phyloP scores from a whole-genome alignment of 805 yeast genomes.

The Candida tallmaniae region DNA sequence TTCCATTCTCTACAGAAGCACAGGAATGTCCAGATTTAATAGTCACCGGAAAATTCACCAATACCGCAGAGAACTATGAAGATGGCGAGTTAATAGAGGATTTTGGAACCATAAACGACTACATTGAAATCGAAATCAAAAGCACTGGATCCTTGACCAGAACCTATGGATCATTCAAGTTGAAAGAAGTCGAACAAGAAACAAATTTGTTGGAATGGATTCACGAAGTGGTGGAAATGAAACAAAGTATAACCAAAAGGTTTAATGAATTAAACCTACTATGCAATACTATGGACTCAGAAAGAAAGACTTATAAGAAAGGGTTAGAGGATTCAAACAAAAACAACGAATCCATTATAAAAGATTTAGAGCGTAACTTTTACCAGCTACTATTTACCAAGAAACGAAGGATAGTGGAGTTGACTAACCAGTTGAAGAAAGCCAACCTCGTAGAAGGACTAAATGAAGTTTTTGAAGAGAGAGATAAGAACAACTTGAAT shows the following conservation, averaged over 20 bases:
- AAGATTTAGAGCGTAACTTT: conserved; percentile 24
- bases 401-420: conserved; percentile 26
- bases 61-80: conserved; percentile 20
- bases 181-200: conserved; percentile 17
- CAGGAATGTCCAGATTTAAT: conserved; percentile 3
- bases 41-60: conserved; percentile 14
- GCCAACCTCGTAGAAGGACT: conserved; percentile 11
- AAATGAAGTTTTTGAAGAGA: conserved; percentile 14
- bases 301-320: conserved; percentile 5
- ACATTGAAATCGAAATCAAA: conserved; percentile 17
- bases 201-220: conserved; percentile 7
- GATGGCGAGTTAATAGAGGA: conserved; percentile 20
- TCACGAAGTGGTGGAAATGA: conserved; percentile 5
- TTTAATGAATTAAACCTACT: conserved; percentile 1
- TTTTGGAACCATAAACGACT: conserved; percentile 16
- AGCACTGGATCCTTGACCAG: conserved; percentile 21
- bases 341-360: conserved; percentile 12
- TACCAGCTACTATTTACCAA: conserved; percentile 24
- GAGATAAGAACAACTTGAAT: conserved; percentile 14
- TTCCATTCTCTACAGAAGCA: conserved; percentile 12
- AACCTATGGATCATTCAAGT: conserved; percentile 21
- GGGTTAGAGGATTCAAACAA: conserved; percentile 2
- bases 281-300: conserved; percentile 4
- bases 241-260: conserved; percentile 1
- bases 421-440: conserved; percentile 8